phyloP scores from a whole-genome alignment of 768 basidiomycete genomes.

The Pisolithus microcarpus region DNA sequence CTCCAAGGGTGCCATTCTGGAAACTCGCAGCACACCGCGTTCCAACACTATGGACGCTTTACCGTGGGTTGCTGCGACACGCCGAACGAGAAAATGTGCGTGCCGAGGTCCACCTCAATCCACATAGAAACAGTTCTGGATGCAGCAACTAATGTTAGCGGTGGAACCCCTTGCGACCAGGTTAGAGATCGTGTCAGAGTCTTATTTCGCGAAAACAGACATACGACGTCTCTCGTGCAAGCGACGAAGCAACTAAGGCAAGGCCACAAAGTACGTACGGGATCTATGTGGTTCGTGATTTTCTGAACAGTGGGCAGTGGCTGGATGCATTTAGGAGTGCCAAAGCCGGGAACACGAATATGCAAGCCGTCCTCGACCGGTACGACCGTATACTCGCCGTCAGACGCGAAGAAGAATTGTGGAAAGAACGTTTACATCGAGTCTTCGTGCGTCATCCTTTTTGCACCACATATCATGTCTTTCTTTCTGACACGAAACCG shows the following conservation, averaged over 20 bases:
- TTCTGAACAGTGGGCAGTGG: slow-evolving; percentile 36
- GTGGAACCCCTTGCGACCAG: slow-evolving; percentile 29
- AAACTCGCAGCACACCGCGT: slow-evolving; percentile 62
- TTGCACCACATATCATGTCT: not conserved
- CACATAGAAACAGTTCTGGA: no score
- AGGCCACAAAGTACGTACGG: slow-evolving; percentile 49
- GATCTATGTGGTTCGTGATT: not conserved
- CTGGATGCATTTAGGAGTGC: slow-evolving; percentile 52
- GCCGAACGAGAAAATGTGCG: slow-evolving; percentile 53
- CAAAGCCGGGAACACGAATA: slow-evolving; percentile 42
- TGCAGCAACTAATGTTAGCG: not conserved
- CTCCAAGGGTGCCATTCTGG: slow-evolving; percentile 61
- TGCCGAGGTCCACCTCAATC: not conserved
- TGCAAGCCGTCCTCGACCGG: slow-evolving; percentile 41
- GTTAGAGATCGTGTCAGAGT: slow-evolving; percentile 48
- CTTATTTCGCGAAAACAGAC: slow-evolving; percentile 46
- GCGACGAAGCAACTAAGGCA: slow-evolving; percentile 41
- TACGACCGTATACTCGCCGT: slow-evolving; percentile 53
- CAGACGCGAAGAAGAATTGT: slow-evolving; percentile 43
- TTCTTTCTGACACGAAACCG: no score
- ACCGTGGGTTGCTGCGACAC: slow-evolving; percentile 56
- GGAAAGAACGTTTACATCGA: slow-evolving; percentile 39
- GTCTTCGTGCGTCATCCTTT: slow-evolving; percentile 40
- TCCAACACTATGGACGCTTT: slow-evolving; percentile 73
- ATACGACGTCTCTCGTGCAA: slow-evolving; percentile 45